Conservation (phyloP, 1,139 yeast species). For the Yamadazyma siamensis region DNA sequence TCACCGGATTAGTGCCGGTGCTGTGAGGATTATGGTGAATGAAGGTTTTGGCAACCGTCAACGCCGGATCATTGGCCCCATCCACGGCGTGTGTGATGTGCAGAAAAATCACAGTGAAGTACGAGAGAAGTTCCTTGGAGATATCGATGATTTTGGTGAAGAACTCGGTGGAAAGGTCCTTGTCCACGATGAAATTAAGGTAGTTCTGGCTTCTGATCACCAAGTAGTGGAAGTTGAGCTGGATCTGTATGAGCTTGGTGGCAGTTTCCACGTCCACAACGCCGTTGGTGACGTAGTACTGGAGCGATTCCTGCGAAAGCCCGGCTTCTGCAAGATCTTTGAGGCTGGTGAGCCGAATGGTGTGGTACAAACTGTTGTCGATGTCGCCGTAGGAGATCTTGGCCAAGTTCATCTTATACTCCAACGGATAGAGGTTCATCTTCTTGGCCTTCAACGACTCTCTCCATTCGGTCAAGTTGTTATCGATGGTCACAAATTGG, state of each 20-base stretch:
- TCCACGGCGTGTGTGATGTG: slow-evolving; percentile 22
- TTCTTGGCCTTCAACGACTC: slow-evolving; percentile 31
- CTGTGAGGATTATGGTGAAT: slow-evolving; percentile 19
- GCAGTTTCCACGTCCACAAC: slow-evolving; percentile 42
- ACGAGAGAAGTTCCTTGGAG: slow-evolving; percentile 38
- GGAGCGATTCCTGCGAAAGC: slow-evolving; percentile 27
- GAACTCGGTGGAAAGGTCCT: slow-evolving; percentile 37
- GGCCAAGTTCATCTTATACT: slow-evolving; percentile 33
- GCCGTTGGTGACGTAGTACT: slow-evolving; percentile 31
- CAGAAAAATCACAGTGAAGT: slow-evolving; percentile 36
- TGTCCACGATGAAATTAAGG: slow-evolving; percentile 45
- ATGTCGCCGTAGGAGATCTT: slow-evolving; percentile 18
- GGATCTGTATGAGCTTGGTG: slow-evolving; percentile 39
- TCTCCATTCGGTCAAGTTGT: slow-evolving; percentile 44
- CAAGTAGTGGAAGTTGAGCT: slow-evolving; percentile 43
- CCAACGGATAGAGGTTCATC: slow-evolving; percentile 30
- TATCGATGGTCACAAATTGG: slow-evolving; percentile 44
- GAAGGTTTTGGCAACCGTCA: slow-evolving; percentile 8
- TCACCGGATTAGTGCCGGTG: slow-evolving; percentile 23
- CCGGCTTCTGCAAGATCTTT: slow-evolving; percentile 17
- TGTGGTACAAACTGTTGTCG: slow-evolving; percentile 32
- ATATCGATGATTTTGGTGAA: slow-evolving; percentile 36
- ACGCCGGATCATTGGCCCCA: slow-evolving; percentile 4
- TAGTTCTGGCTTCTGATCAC: slow-evolving; percentile 45
- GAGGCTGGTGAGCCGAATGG: slow-evolving; percentile 16